Percentiles rank a stretch among this genome's conserved stretches.
phyloP scores from a whole-genome alignment of 441 rosid genomes.

The Adansonia grandidieri region DNA sequence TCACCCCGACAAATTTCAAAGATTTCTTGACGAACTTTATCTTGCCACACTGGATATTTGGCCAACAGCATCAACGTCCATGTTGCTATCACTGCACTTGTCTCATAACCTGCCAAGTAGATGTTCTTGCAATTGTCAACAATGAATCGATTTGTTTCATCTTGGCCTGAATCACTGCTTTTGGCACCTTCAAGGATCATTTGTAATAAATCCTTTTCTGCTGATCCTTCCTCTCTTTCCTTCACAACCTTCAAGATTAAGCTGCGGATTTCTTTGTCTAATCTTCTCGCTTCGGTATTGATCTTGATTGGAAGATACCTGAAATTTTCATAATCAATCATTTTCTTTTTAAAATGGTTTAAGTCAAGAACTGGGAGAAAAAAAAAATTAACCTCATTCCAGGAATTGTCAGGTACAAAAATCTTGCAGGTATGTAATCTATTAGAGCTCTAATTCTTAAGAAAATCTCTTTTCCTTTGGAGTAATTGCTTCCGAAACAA shows the following conservation, averaged over 20 bases:
- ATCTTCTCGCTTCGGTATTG: conserved; percentile 30
- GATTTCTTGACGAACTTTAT: conserved; percentile 33
- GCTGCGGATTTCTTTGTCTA: conserved; percentile 40
- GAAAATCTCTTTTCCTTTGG: no score
- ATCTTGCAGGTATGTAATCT: conserved; percentile 31
- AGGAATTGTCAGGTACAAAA: conserved; percentile 49
- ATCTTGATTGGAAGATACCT: conserved; percentile 24
- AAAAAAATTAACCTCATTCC: conserved; percentile 36
- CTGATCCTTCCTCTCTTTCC: conserved; percentile 29
- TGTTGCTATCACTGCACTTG: conserved; percentile 42
- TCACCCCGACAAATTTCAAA: conserved; percentile 21
- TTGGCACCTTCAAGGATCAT: conserved; percentile 44
- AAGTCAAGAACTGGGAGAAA: neutral
- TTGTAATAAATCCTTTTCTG: conserved; percentile 43
- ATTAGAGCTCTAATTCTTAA: no score
- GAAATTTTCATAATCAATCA: neutral
- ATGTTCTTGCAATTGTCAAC: conserved; percentile 54
- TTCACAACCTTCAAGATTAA: conserved; percentile 40
- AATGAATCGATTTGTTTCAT: conserved; percentile 21
- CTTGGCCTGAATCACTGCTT: neutral
- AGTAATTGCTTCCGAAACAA: no score
- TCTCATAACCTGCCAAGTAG: conserved; percentile 54
- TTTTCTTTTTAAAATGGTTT: neutral
- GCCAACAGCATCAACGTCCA: conserved; percentile 52
- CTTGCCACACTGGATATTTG: conserved; percentile 48